Evolutionary conservation across 1,284 basidiomycete genomes (phyloP), one percentile per base, ranked within the genome.

Genomic region (Leccinum griseonigrum): DNA sequence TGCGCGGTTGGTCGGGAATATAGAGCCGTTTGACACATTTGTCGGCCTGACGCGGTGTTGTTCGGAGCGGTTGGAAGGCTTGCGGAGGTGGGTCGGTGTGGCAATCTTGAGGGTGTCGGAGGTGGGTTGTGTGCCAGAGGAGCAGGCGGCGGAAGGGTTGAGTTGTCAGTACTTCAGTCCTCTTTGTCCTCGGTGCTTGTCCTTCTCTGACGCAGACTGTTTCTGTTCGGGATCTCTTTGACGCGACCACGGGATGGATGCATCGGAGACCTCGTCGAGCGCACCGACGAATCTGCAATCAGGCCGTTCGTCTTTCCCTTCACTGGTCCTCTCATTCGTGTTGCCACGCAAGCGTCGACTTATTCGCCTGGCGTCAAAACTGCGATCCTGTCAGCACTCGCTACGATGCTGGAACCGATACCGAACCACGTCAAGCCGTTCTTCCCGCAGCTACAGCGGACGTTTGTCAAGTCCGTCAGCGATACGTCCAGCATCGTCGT

Each of bases 371-470:
- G 50, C 50, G 16, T 52, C 50, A 52, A 52, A 28, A 52, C 28
- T 10, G 50, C 50, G 8, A 52, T 52, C 16, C 14, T 52, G 8
- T 52, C 50, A 9, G 50, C 28, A 3, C 28, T 52, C 7, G 86
- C 87, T 0, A 86, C 88, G 10, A 91, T 97, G 83, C 81, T 97
- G 36, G 85, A 89, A 67, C 83, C 85, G 57, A 92, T 98, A 22
- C 95, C 97, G 0, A 80, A 84, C 22, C 92, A 97, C 66, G 94
- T 98, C 66, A 95, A 95, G 74, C 96, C 97, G 1, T 99, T 99
- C 88, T 98, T 98, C 83, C 97, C 97, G 2, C 97, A 99, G 74
- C 80, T 99, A 38, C 97, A 98, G 74, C 85, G 97, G 46, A 98
- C 95, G 0, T 99, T 99, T 73, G 91, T 98, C 76, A 99, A 99